Evolutionary conservation across 2,329 filamentous ascomycete species (phyloP), one percentile per base, ranked within the genome.

Genomic region (Alternaria dauci): DNA sequence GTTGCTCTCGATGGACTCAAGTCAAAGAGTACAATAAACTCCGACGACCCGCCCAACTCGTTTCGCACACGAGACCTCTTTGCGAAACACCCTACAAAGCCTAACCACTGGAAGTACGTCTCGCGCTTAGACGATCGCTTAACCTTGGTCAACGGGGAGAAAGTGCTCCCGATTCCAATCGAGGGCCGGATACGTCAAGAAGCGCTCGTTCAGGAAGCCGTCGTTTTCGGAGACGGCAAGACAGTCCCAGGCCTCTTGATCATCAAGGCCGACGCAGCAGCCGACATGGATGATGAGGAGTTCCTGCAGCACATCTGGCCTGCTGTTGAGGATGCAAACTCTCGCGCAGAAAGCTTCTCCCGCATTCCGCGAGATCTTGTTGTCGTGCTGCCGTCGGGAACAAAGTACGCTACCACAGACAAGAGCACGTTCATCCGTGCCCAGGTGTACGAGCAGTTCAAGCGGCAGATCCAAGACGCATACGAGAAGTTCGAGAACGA

Each of bases 401-500:
- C 79, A 5, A 62, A 72, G 3, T 88, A 85, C 63, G 80, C 85
- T 1, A 75, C 73, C 39, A 88, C 86, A 0, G 86, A 87, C 60
- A 88, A 88, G 69, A 84, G 84, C 3, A 87, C 84, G 0, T 81
- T 85, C 56, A 87, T 87, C 51, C 81, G 86, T 3, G 81, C 81
- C 4, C 80, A 81, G 18, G 80, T 84, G 8, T 86, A 87, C 63
- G 75, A 76, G 44, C 73, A 81, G 28, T 87, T 86, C 55, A 77
- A 79, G 11, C 68, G 79, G 0, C 69, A 81, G 14, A 87, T 87
- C 41, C 78, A 83, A n/a, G 67, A 69, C 4, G 76, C 79, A 2
- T 87, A 87, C 56, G 56, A 60, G 6, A 63, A 54, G 2, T 71
- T 70, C 64, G 62, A 70, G 58, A 55, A 61, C 67, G 58, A 68